Evolutionary conservation across 2,329 filamentous ascomycete genomes (phyloP).

Genomic region (Elsinoe perseae): DNA sequence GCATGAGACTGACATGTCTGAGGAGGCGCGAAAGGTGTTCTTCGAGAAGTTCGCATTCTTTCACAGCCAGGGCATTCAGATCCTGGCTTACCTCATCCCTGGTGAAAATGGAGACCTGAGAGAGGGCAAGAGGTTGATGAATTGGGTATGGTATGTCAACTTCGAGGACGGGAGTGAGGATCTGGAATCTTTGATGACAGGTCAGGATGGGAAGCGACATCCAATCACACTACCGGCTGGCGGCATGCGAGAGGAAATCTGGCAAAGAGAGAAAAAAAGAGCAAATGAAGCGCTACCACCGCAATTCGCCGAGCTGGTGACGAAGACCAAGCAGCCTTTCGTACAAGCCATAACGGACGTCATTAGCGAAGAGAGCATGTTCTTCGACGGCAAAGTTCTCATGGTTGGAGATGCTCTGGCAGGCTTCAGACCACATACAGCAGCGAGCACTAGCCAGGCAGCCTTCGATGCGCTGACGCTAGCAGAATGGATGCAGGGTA

Average conservation of each 20-base stretch:
- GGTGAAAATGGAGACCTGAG: constrained; percentile 34
- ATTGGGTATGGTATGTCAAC: constrained; percentile 44
- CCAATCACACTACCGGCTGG: constrained; percentile 39
- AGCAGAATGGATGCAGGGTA: constrained; percentile 34
- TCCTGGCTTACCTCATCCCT: constrained; percentile 41
- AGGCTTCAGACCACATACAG: constrained; percentile 41
- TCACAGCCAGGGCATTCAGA: constrained; percentile 32
- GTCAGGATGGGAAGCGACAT: constrained; percentile 34
- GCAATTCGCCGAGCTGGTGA: constrained; percentile 38
- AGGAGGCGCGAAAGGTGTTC: constrained; percentile 27
- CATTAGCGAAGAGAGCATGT: constrained; percentile 32
- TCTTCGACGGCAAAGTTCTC: constrained; percentile 36
- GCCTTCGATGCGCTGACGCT: constrained; percentile 39
- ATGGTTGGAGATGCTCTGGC: constrained; percentile 43
- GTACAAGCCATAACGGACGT: constrained; percentile 41
- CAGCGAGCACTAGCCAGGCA: constrained; percentile 41
- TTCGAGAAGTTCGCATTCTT: constrained; percentile 37
- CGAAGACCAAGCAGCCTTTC: constrained; percentile 36
- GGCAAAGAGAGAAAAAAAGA: constrained; percentile 32
- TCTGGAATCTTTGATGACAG: constrained; percentile 39
- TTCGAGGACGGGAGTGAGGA: constrained; percentile 33
- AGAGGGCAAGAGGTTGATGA: constrained; percentile 37
- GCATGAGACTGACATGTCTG: constrained; percentile 30
- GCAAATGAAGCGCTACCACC: constrained; percentile 31
- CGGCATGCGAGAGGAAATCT: constrained; percentile 32